Percentiles rank a stretch among this genome's conserved stretches.
Evolutionary conservation across 169 alveolate genomes (phyloP).

Genomic region (Plasmodium vivax): DNA sequence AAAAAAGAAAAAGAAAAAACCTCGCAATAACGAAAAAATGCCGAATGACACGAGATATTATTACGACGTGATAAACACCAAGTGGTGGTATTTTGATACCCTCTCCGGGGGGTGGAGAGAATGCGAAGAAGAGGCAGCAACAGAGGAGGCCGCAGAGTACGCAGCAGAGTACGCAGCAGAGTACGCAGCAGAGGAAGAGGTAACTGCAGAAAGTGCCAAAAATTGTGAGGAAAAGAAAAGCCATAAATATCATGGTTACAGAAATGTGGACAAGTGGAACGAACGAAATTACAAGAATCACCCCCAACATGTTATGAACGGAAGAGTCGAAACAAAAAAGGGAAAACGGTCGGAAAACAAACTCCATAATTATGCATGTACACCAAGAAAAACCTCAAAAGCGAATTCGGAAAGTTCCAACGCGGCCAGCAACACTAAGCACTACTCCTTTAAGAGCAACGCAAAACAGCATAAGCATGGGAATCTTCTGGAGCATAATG

Average conservation of each 20-base stretch:
- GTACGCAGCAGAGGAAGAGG: neutral
- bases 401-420: neutral
- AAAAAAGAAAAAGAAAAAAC: neutral
- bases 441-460: slow-evolving; percentile 8
- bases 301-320: neutral
- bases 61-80: slow-evolving; percentile 31
- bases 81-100: slow-evolving; percentile 63
- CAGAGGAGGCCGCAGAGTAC: neutral
- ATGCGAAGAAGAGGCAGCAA: neutral
- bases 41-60: slow-evolving; percentile 27
- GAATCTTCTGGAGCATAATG: slow-evolving; percentile 6
- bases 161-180: neutral
- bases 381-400: neutral
- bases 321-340: neutral
- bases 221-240: neutral
- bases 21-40: neutral
- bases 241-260: neutral
- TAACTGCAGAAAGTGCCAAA: neutral
- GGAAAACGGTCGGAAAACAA: neutral
- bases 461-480: neutral
- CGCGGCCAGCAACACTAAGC: neutral
- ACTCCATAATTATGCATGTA: neutral
- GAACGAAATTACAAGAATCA: neutral
- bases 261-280: neutral
- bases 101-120: slow-evolving; percentile 47